Conservation (phyloP, 2,329 filamentous ascomycete species). For the Sporothrix curviconia region DNA sequence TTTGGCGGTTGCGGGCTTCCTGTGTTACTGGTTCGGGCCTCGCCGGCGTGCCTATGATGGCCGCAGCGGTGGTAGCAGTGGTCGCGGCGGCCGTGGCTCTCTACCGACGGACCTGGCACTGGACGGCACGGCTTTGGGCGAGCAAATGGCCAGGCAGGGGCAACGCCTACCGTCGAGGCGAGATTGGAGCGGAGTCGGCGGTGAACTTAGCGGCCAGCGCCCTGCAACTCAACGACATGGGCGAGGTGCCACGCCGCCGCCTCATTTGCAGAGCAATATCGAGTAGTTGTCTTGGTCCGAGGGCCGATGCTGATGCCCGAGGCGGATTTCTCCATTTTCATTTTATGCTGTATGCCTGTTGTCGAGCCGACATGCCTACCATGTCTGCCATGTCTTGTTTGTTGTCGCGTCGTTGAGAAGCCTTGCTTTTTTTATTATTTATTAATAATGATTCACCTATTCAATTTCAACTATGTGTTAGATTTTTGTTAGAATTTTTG, state of each 20-base stretch:
- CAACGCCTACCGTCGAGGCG: neutral
- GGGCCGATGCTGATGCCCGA: too few species aligned
- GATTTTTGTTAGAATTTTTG: too few species aligned
- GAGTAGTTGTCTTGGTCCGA: neutral
- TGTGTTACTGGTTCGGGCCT: neutral
- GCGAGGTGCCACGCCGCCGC: conserved; percentile 3
- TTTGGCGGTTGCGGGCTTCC: neutral
- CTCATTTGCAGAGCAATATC: neutral
- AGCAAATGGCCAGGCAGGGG: conserved; percentile 7
- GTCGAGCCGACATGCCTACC: too few species aligned
- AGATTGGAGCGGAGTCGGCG: neutral
- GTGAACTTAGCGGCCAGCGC: neutral
- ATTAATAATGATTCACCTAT: too few species aligned
- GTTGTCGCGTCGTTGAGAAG: too few species aligned
- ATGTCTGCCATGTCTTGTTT: too few species aligned
- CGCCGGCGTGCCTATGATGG: neutral
- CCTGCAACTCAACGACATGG: neutral
- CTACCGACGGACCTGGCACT: conserved; percentile 3
- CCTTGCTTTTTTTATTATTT: too few species aligned
- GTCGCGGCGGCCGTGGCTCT: neutral
- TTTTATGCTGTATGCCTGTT: too few species aligned
- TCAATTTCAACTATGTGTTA: too few species aligned
- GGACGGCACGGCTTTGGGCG: conserved; percentile 7
- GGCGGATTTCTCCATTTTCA: too few species aligned
- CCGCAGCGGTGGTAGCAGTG: neutral